Conservation (phyloP, 768 basidiomycete species). For the Solioccasus polychromus region DNA sequence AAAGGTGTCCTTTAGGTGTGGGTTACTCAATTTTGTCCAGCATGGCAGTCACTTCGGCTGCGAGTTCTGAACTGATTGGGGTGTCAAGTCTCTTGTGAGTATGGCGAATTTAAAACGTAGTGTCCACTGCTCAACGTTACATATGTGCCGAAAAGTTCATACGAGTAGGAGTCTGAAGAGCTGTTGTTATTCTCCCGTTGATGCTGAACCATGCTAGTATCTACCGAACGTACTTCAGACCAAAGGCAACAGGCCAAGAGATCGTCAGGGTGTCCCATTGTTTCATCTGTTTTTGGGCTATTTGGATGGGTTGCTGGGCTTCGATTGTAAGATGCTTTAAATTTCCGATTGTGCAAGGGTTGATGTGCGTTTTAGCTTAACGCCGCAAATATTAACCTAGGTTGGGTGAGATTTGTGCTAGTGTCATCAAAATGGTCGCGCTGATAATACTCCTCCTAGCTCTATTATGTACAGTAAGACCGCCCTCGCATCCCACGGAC, state of each 20-base stretch:
- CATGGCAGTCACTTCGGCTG: conserved; percentile 48
- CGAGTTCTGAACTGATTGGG: conserved; percentile 45
- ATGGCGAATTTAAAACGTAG: neutral
- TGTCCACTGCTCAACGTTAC: neutral
- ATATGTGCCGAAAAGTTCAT: too few species aligned
- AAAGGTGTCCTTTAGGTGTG: neutral
- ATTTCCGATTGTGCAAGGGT: neutral
- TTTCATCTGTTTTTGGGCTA: conserved; percentile 42
- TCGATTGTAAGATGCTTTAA: conserved; percentile 29
- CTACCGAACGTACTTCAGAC: conserved; percentile 39
- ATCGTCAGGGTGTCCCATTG: conserved; percentile 40
- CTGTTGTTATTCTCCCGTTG: neutral
- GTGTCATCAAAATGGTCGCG: neutral
- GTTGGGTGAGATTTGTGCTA: conserved; percentile 36
- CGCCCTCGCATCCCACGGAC: neutral
- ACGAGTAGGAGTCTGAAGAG: conserved; percentile 35
- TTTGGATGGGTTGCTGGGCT: conserved; percentile 44
- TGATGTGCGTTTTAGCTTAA: conserved; percentile 33
- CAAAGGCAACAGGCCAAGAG: conserved; percentile 35
- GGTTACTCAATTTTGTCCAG: conserved; percentile 10
- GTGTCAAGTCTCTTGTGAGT: conserved; percentile 43
- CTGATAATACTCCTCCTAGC: conserved; percentile 15
- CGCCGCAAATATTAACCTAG: conserved; percentile 43
- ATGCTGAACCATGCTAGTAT: conserved; percentile 20
- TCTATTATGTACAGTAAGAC: conserved; percentile 46